Evolutionary conservation across 1,284 basidiomycete genomes (phyloP).

Genomic region (Ganoderma lingzhi): DNA sequence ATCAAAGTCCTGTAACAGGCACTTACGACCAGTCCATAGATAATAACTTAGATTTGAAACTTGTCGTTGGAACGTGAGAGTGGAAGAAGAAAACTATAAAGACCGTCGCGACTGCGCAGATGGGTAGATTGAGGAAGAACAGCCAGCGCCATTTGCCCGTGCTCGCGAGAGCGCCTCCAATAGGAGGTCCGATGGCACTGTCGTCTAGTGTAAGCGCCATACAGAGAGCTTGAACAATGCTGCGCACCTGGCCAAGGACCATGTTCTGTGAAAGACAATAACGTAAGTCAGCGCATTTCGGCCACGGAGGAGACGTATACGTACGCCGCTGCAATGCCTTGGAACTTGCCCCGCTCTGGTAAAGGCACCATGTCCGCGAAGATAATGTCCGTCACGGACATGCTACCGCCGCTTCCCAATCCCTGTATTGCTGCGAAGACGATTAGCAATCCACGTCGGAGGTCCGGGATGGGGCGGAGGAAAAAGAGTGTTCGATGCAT

Average conservation of each 20-base stretch:
- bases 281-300: not conserved
- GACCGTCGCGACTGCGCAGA: constrained; percentile 29
- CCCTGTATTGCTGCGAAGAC: constrained; percentile 51
- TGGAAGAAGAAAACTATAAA: constrained; percentile 30
- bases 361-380: constrained; percentile 48
- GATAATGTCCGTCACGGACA: constrained; percentile 50
- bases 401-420: constrained; percentile 55
- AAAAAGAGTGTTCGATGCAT: not conserved
- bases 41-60: constrained; percentile 39
- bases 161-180: constrained; percentile 31
- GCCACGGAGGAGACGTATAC: not conserved
- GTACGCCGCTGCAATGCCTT: constrained; percentile 29
- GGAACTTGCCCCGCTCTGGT: constrained; percentile 29
- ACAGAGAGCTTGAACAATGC: too few species aligned
- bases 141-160: constrained; percentile 34
- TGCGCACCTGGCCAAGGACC: constrained; percentile 33
- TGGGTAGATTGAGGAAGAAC: constrained; percentile 31
- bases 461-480: not conserved
- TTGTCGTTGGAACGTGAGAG: constrained; percentile 36
- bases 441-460: not conserved
- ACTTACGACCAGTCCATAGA: constrained; percentile 49
- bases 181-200: constrained; percentile 28
- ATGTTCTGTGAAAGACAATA: constrained; percentile 17
- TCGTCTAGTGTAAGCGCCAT: not conserved
- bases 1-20: not conserved